Conservation (phyloP, 805 yeast species). For the Candida morakotiae region DNA sequence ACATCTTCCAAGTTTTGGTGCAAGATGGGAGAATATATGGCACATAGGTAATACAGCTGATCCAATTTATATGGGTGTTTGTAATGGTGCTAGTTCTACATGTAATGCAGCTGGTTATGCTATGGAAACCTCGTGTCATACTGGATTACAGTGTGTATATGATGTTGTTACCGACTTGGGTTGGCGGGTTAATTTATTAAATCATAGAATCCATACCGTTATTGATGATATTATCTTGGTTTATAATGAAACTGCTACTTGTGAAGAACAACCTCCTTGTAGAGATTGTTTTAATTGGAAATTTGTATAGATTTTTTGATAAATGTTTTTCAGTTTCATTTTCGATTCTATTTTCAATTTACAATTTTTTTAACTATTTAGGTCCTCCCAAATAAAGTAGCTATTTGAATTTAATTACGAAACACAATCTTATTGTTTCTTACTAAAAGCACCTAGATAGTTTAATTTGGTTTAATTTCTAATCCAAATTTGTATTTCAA, state of each 20-base stretch:
- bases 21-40: slow-evolving; percentile 79
- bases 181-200: slow-evolving; percentile 83
- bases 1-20: slow-evolving; percentile 85
- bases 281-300: slow-evolving; percentile 90
- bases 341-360: too few relatives aligned
- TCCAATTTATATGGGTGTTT: slow-evolving; percentile 94
- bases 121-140: slow-evolving; percentile 93
- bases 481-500: too few relatives aligned
- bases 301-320: slow-evolving; percentile 56
- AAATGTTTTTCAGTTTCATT: too few relatives aligned
- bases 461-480: too few relatives aligned
- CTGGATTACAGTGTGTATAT: slow-evolving; percentile 82
- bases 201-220: slow-evolving; percentile 88
- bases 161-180: slow-evolving; percentile 88
- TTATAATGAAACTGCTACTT: slow-evolving; percentile 75
- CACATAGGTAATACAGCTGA: slow-evolving; percentile 97
- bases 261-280: slow-evolving; percentile 77
- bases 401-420: too few relatives aligned
- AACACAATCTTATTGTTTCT: too few relatives aligned
- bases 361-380: too few relatives aligned
- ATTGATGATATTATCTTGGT: slow-evolving; percentile 71
- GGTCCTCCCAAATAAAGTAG: too few relatives aligned
- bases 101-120: slow-evolving; percentile 95
- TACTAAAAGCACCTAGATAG: too few relatives aligned
- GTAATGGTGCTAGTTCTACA: slow-evolving; percentile 87